A percentile compares a stretch with the other conserved stretches of the same genome.
These are phyloP conservation scores for Yarrowia deformans DNA, from an alignment of 805 yeast species.

Conservation along the genomic window DNA sequence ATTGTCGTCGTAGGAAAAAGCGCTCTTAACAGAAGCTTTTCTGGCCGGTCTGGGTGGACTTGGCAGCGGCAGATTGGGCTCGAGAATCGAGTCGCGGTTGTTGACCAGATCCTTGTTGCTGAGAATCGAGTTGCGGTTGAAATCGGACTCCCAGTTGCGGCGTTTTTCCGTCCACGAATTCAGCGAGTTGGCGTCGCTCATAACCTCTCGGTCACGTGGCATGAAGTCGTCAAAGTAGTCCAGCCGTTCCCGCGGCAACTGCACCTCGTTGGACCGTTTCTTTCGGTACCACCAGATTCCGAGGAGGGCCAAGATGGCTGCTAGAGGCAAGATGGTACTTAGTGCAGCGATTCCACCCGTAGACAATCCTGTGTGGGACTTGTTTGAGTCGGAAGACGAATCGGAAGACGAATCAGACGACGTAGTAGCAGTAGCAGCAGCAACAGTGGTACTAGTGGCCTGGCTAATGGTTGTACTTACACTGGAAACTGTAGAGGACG, in stretches of 20 bases:
- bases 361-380: neutral
- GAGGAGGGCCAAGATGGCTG: neutral
- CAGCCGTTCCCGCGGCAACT: constrained; percentile 21
- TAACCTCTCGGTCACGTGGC: neutral
- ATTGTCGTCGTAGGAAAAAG: constrained; percentile 3
- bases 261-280: constrained; percentile 5
- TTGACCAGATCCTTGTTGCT: constrained; percentile 3
- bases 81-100: constrained; percentile 4
- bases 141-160: constrained; percentile 8
- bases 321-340: constrained; percentile 14
- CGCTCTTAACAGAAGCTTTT: constrained; percentile 8
- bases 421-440: neutral
- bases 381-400: neutral
- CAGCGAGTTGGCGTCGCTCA: constrained; percentile 29
- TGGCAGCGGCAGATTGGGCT: constrained; percentile 7
- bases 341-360: constrained; percentile 22
- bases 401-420: neutral
- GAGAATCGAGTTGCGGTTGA: constrained; percentile 31
- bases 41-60: constrained; percentile 8
- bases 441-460: neutral
- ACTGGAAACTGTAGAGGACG: neutral
- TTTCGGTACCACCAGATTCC: constrained; percentile 17
- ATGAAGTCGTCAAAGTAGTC: constrained; percentile 33
- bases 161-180: constrained; percentile 38
- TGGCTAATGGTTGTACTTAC: neutral